Evolutionary conservation across 1,139 yeast genomes (phyloP).

Genomic region (Geotrichum bryndzae): DNA sequence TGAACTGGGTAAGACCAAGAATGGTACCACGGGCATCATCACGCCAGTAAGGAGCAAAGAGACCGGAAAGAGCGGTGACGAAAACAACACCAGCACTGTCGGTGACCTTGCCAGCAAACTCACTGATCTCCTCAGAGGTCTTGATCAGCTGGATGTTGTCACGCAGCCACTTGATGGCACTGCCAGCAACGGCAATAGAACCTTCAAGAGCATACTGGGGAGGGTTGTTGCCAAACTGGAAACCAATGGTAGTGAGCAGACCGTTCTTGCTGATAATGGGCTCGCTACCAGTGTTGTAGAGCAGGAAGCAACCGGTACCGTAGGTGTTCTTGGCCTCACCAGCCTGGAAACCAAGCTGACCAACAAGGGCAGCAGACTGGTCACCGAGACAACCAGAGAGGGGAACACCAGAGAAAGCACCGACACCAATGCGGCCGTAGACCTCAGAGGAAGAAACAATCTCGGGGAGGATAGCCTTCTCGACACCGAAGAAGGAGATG

Average conservation of each 20-base stretch:
- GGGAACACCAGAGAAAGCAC: conserved; percentile 51
- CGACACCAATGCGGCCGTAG: conserved; percentile 51
- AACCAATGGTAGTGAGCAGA: conserved; percentile 82
- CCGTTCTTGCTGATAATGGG: conserved; percentile 63
- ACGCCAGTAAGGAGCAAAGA: conserved; percentile 96
- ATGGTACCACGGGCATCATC: conserved; percentile 89
- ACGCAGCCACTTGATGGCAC: conserved; percentile 90
- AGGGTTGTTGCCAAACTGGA: conserved; percentile 69
- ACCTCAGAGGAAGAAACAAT: conserved; percentile 75
- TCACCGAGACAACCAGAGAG: conserved; percentile 91
- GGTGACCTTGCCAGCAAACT: conserved; percentile 74
- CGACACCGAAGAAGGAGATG: conserved; percentile 69
- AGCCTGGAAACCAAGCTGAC: conserved; percentile 76
- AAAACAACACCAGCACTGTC: conserved; percentile 90
- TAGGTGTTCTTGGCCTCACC: conserved; percentile 96
- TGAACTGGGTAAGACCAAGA: conserved; percentile 85
- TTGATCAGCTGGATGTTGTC: conserved; percentile 81
- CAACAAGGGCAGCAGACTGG: conserved; percentile 89
- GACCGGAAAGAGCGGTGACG: conserved; percentile 91
- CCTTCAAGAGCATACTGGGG: conserved; percentile 94
- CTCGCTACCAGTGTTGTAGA: conserved; percentile 74
- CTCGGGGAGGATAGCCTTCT: conserved; percentile 65
- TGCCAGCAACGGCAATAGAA: conserved; percentile 93
- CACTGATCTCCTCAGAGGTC: conserved; percentile 83
- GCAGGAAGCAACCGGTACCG: conserved; percentile 91